Evolutionary conservation across 371 early-diverging fungal species (phyloP).

Genomic region (Actinomucor elegans): DNA sequence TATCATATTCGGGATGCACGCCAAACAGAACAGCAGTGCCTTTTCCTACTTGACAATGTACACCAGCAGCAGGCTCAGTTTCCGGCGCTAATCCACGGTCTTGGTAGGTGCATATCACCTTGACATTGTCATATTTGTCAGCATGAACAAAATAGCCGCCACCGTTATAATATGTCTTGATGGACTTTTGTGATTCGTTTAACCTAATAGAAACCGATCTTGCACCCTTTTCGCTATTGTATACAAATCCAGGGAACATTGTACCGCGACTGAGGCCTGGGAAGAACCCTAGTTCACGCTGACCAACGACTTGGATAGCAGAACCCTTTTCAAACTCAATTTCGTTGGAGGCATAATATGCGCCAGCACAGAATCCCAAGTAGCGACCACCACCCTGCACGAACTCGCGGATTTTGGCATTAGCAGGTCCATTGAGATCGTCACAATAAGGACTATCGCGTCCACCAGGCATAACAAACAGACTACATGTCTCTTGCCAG

Average conservation of each 20-base stretch:
- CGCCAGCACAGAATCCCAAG: constrained; percentile 93
- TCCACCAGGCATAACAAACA: constrained; percentile 90
- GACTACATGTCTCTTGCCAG: constrained; percentile 79
- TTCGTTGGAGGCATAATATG: constrained; percentile 73
- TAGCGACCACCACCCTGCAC: constrained; percentile 83
- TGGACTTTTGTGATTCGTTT: background rate
- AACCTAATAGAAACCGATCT: constrained; percentile 31
- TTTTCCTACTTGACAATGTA: constrained; percentile 58
- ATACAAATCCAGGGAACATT: constrained; percentile 75
- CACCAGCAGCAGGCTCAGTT: constrained; percentile 36
- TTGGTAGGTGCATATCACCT: constrained; percentile 60
- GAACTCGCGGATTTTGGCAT: constrained; percentile 64
- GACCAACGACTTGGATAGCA: constrained; percentile 65
- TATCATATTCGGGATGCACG: constrained; percentile 72
- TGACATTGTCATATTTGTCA: constrained; percentile 26
- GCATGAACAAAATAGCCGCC: constrained; percentile 71
- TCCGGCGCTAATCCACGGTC: constrained; percentile 27
- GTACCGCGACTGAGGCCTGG: constrained; percentile 71
- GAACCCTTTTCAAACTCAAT: constrained; percentile 79
- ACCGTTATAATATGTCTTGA: constrained; percentile 71
- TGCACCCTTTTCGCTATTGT: constrained; percentile 77
- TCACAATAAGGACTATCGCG: constrained; percentile 79
- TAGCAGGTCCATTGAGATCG: constrained; percentile 60
- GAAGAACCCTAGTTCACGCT: constrained; percentile 72
- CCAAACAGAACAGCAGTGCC: constrained; percentile 70